A percentile compares a stretch with the other conserved stretches of the same genome.
Conservation (phyloP, 2,329 filamentous ascomycete genomes). For the Cladosporium colombiae region DNA sequence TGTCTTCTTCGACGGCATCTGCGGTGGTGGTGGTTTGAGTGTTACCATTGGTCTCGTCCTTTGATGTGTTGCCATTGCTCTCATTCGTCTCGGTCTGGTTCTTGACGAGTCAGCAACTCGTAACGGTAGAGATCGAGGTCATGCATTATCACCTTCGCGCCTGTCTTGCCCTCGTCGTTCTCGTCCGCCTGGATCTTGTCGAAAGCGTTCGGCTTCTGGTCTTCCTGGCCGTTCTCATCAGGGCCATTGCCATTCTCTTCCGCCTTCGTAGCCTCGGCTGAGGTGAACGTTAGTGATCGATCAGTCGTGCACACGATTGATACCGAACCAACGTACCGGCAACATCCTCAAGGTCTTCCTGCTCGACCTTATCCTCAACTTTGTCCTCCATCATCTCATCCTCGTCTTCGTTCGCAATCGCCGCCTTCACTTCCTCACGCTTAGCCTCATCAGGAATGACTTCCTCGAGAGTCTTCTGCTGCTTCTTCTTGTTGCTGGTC, state of each 20-base stretch:
- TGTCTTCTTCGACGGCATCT: slow-evolving; percentile 51
- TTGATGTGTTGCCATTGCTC: background rate
- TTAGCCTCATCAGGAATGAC: slow-evolving; percentile 45
- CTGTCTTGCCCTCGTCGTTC: slow-evolving; percentile 31
- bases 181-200: slow-evolving; percentile 36
- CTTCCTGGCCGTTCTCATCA: slow-evolving; percentile 30
- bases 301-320: slow-evolving; percentile 1
- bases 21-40: slow-evolving; percentile 16
- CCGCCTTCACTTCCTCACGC: slow-evolving; percentile 23
- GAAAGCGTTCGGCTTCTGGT: slow-evolving; percentile 29
- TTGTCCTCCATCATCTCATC: background rate
- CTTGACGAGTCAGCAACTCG: background rate
- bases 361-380: slow-evolving; percentile 24
- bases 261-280: slow-evolving; percentile 27
- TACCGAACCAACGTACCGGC: slow-evolving; percentile 23
- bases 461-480: slow-evolving; percentile 57
- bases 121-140: background rate
- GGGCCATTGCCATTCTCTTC: slow-evolving; percentile 26
- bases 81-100: slow-evolving; percentile 6
- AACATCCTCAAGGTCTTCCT: slow-evolving; percentile 18
- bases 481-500: slow-evolving; percentile 43
- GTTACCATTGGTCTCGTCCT: slow-evolving; percentile 19
- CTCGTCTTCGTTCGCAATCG: slow-evolving; percentile 8
- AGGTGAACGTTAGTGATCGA: slow-evolving; percentile 16
- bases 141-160: slow-evolving; percentile 4